These are phyloP conservation scores for Calocera viscosa DNA, from an alignment of 768 basidiomycete genomes.

Conservation along the genomic window DNA sequence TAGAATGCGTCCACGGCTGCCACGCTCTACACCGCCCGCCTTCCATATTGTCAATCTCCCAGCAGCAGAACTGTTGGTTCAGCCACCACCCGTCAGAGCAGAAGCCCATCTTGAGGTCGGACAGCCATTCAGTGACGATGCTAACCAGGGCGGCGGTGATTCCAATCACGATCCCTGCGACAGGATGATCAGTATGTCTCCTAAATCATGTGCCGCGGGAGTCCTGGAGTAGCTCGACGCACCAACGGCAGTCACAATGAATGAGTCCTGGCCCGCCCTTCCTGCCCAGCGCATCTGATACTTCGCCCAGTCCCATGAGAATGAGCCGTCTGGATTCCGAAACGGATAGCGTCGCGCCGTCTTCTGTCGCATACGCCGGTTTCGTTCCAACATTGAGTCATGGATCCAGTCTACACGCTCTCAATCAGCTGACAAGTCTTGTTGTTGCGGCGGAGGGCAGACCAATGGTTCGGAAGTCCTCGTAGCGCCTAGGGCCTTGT, in stretches of 20 bases:
- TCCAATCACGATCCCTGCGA: conserved; percentile 74
- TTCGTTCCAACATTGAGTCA: conserved; percentile 81
- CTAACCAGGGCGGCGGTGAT: conserved; percentile 90
- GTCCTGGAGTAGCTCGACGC: no score
- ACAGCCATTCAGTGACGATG: conserved; percentile 92
- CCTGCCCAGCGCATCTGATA: conserved; percentile 45
- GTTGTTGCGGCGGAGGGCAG: conserved; percentile 20
- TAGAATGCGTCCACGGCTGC: conserved; percentile 73
- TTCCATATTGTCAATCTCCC: conserved; percentile 69
- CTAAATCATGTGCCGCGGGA: neutral
- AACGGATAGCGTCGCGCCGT: conserved; percentile 34
- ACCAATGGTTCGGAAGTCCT: conserved; percentile 94
- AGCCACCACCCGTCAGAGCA: conserved; percentile 98
- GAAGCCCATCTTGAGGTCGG: conserved; percentile 95
- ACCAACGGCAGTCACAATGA: conserved; percentile 85
- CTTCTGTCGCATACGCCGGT: conserved; percentile 56
- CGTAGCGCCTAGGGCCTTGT: conserved; percentile 55
- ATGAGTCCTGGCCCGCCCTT: conserved; percentile 77
- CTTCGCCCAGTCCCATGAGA: conserved; percentile 49
- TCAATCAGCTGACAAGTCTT: conserved; percentile 15
- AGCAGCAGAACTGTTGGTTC: conserved; percentile 95
- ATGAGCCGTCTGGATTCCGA: conserved; percentile 38
- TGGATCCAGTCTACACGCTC: conserved; percentile 81
- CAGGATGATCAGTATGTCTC: conserved; percentile 11
- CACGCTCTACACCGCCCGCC: conserved; percentile 78